Evolutionary conservation across 305 asterid species (phyloP), one percentile per base, ranked within the genome.

Genomic region (Ajuga reptans): DNA sequence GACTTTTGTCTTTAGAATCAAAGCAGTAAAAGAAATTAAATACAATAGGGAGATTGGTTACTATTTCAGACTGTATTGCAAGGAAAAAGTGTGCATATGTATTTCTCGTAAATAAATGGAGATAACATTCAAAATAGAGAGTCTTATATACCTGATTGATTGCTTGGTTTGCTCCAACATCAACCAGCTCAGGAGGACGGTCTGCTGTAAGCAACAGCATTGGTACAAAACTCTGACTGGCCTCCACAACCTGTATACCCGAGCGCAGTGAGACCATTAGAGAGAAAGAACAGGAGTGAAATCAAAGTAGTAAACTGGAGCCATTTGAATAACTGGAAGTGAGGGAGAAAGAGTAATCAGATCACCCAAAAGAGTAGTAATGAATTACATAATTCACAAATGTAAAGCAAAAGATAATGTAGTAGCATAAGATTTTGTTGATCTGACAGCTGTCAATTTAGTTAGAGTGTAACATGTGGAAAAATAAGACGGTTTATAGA

Each of bases 81-180:
- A 47, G 14, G 45, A 33, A 46, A 68, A 16, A 33, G 52, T 17
- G 17, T 9, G 18, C 10, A 18, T 52, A 33, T 49, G 41, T 46
- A 46, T 8, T 47, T 46, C 9, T 7, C 11, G 17, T 9, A 11
- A 21, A 59, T 17, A 29, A 37, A 18, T 18, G 47, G 54, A 37
- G 47, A 39, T 17, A 59, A 49, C 63, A 45, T 64, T 65, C 51
- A 10, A 24, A 64, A 34, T 27, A 10, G 16, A 66, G 24, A 29
- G 57, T 61, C 68, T 37, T 18, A 51, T 8, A 37, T 63, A 86
- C 98, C 92, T 94, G 99, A 85, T 94, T 85, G 70, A 94, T 91
- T 67, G 99, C 96, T 82, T 94, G 99, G 86, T 94, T 94, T 24
- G 99, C 93, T 66, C 99, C 99, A 75, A 84, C 93, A 75, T 94